A percentile compares a stretch with the other conserved stretches of the same genome.
These are phyloP conservation scores for Serendipita sp. DNA, from an alignment of 768 basidiomycete species.

Conservation along the genomic window DNA sequence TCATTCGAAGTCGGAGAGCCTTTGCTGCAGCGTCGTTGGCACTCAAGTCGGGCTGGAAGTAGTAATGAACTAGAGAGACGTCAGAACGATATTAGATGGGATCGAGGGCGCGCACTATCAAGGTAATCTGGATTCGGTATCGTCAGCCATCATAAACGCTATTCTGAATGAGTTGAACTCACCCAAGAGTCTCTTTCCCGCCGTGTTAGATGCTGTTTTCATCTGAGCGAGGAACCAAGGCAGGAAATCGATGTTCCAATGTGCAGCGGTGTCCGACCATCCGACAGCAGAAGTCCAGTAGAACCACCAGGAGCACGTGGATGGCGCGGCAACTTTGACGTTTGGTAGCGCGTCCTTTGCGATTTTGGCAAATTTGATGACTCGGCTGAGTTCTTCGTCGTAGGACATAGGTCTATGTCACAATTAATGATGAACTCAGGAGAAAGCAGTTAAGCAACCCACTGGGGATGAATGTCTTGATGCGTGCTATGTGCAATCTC, in stretches of 20 bases:
- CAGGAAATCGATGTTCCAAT: conserved; percentile 36
- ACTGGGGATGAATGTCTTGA: conserved; percentile 41
- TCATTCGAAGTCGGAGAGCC: conserved; percentile 33
- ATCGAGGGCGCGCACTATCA: conserved; percentile 18
- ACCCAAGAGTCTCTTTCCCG: conserved; percentile 28
- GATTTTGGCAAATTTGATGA: conserved; percentile 26
- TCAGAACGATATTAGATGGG: not conserved
- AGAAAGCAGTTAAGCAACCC: conserved; percentile 10
- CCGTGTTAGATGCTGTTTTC: conserved; percentile 22
- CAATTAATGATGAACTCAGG: not conserved
- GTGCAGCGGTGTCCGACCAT: conserved; percentile 33
- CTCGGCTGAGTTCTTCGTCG: conserved; percentile 35
- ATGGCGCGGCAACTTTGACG: conserved; percentile 32
- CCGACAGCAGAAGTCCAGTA: conserved; percentile 38
- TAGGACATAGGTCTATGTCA: conserved; percentile 28
- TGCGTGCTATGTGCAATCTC: conserved; percentile 39
- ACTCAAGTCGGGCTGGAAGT: conserved; percentile 36
- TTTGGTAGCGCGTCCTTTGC: conserved; percentile 31
- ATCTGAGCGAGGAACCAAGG: conserved; percentile 41
- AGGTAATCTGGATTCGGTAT: conserved; percentile 25
- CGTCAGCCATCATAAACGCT: not conserved
- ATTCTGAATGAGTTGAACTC: not conserved
- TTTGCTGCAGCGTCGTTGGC: conserved; percentile 37
- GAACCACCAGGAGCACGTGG: conserved; percentile 21
- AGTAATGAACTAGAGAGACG: conserved; percentile 27